Conservation (phyloP, 176 grass and related monocot genomes). For the Carex cristatella region DNA sequence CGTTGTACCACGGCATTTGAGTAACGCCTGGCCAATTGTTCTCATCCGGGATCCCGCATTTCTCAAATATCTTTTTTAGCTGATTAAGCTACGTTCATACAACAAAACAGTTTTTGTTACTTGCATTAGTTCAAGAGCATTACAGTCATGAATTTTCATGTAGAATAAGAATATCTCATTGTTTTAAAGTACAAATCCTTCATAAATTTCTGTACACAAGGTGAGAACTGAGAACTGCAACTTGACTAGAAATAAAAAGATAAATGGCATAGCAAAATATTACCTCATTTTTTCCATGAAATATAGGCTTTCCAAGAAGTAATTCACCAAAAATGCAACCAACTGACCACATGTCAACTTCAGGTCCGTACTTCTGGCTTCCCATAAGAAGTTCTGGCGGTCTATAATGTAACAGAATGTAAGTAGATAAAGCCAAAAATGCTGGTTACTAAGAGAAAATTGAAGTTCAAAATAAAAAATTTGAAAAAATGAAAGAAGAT, state of each 20-base stretch:
- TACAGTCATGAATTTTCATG: neutral
- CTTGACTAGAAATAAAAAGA: neutral
- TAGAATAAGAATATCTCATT: neutral
- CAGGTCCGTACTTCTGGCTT: slow-evolving; percentile 76
- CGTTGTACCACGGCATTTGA: slow-evolving; percentile 89
- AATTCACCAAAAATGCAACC: slow-evolving; percentile 98
- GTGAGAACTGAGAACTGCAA: neutral
- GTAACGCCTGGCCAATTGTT: slow-evolving; percentile 74
- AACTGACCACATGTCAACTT: slow-evolving; percentile 98
- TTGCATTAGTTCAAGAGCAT: neutral
- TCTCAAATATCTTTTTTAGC: slow-evolving; percentile 77
- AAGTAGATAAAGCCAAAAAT: slow-evolving; percentile 3
- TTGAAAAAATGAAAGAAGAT: neutral
- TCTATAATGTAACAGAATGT: slow-evolving; percentile 40
- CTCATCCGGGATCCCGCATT: slow-evolving; percentile 90
- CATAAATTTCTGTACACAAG: neutral
- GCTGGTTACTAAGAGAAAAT: neutral
- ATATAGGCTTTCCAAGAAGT: slow-evolving; percentile 75
- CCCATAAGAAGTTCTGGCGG: slow-evolving; percentile 85
- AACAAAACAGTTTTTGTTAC: neutral
- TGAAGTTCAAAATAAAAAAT: neutral
- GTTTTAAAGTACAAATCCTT: neutral
- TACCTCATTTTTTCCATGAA: slow-evolving; percentile 92
- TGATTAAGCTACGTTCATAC: slow-evolving; percentile 55
- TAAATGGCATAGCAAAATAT: slow-evolving; percentile 9